phyloP scores from a whole-genome alignment of 306 rosid genomes.

The Rosa multiflora region DNA sequence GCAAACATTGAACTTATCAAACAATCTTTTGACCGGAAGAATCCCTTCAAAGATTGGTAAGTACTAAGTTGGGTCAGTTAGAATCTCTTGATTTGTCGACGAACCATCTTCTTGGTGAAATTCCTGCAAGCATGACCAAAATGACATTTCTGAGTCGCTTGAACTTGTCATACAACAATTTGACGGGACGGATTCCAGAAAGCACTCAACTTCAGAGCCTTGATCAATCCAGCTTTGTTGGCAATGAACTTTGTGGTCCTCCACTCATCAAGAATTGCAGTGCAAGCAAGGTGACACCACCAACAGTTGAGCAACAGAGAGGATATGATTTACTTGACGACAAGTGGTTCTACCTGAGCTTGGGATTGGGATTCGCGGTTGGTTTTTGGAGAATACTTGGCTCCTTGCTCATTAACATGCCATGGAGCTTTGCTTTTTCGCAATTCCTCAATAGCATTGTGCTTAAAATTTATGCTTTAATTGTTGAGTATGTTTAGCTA shows the following conservation, averaged over 20 bases:
- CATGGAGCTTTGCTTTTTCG: conserved; percentile 3
- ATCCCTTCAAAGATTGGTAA: conserved; percentile 12
- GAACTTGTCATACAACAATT: conserved; percentile 16
- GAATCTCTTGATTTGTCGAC: conserved; percentile 16
- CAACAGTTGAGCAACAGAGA: conserved; percentile 5
- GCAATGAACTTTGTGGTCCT: not conserved
- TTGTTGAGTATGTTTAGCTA: not conserved
- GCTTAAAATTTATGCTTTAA: not conserved
- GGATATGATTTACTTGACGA: conserved; percentile 12
- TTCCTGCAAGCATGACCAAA: not conserved
- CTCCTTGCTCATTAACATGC: not conserved
- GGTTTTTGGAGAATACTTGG: conserved; percentile 20
- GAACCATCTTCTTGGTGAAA: conserved; percentile 6
- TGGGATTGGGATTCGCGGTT: conserved; percentile 8
- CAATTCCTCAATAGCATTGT: not conserved
- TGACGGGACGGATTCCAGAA: not conserved
- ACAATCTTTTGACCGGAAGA: not conserved
- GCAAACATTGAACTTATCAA: conserved; percentile 13
- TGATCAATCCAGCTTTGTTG: not conserved
- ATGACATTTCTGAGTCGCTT: conserved; percentile 2
- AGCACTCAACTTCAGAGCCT: not conserved
- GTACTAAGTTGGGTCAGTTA: not conserved
- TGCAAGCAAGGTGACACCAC: no score
- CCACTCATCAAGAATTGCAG: not conserved
- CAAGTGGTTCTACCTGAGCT: conserved; percentile 6